Percentiles rank a stretch among this genome's conserved stretches.
Conservation (phyloP, 371 early-diverging fungal species). For the Apophysomyces variabilis region DNA sequence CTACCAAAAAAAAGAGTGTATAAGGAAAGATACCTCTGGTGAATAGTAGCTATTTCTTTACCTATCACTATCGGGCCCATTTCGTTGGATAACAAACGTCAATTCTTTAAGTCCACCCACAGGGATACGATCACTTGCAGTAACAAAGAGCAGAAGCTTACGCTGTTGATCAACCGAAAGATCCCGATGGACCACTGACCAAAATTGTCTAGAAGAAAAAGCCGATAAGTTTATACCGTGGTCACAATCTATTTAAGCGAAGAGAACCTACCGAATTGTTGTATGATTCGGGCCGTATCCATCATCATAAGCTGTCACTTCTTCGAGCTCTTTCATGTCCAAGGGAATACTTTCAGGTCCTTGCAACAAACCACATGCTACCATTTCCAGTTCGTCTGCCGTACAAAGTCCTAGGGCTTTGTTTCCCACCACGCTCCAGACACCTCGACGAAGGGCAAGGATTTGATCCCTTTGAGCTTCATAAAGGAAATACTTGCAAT, state of each 20-base stretch:
- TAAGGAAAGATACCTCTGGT: not conserved
- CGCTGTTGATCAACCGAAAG: conserved; percentile 75
- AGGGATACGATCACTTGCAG: conserved; percentile 96
- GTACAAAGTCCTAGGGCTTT: conserved; percentile 43
- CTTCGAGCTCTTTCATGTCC: conserved; percentile 75
- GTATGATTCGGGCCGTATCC: conserved; percentile 66
- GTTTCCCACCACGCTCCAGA: conserved; percentile 75
- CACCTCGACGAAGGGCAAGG: conserved; percentile 71
- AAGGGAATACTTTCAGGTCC: conserved; percentile 46
- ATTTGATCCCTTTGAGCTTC: conserved; percentile 70
- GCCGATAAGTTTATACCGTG: no score
- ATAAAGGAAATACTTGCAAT: conserved; percentile 68
- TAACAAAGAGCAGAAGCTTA: conserved; percentile 90
- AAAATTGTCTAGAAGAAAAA: conserved; percentile 65
- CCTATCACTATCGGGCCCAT: conserved; percentile 92
- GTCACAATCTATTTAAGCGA: not conserved
- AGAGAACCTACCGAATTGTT: conserved; percentile 46
- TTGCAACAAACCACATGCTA: conserved; percentile 55
- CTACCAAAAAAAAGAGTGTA: conserved; percentile 19
- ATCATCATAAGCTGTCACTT: conserved; percentile 84
- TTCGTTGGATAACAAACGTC: conserved; percentile 89
- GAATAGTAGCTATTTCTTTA: conserved; percentile 18
- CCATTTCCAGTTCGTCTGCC: conserved; percentile 57
- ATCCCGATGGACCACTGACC: conserved; percentile 84
- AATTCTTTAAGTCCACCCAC: conserved; percentile 81